Percentiles rank a stretch among this genome's conserved stretches.
These are phyloP conservation scores for Voacanga thouarsii DNA, from an alignment of 257 asterid species.

Conservation along the genomic window DNA sequence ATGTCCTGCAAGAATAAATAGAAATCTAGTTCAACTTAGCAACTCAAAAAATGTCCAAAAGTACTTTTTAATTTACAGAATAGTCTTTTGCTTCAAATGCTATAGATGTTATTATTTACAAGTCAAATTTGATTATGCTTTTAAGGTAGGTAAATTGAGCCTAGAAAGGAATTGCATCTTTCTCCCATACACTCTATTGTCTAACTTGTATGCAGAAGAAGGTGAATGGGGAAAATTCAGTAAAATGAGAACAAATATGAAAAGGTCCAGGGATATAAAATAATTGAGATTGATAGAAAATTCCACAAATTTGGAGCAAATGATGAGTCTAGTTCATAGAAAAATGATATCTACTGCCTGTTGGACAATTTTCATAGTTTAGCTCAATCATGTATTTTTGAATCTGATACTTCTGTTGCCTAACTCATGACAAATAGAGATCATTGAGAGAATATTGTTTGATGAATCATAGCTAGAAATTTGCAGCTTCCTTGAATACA, in stretches of 20 bases:
- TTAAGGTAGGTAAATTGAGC: no score
- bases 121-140: no score
- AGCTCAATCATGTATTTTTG: neutral
- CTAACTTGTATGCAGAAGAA: slow-evolving; percentile 72
- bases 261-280: slow-evolving; percentile 71
- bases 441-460: neutral
- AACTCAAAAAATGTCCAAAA: no score
- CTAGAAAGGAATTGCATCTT: no score
- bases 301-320: slow-evolving; percentile 15
- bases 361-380: slow-evolving; percentile 3
- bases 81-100: no score
- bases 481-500: neutral
- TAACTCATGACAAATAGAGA: neutral
- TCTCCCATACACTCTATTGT: slow-evolving; percentile 53
- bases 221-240: slow-evolving; percentile 65
- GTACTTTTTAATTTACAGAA: no score
- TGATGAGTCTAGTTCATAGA: slow-evolving; percentile 10
- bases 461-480: neutral
- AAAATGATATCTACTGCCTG: slow-evolving; percentile 4
- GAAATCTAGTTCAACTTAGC: no score
- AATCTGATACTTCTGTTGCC: slow-evolving; percentile 9
- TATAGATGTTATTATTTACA: no score
- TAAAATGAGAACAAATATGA: slow-evolving; percentile 56
- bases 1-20: no score
- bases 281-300: slow-evolving; percentile 50